Percentiles rank a stretch among this genome's conserved stretches.
These are phyloP conservation scores for Cladophialophora exuberans DNA, from an alignment of 2,329 filamentous ascomycete species.

Conservation along the genomic window DNA sequence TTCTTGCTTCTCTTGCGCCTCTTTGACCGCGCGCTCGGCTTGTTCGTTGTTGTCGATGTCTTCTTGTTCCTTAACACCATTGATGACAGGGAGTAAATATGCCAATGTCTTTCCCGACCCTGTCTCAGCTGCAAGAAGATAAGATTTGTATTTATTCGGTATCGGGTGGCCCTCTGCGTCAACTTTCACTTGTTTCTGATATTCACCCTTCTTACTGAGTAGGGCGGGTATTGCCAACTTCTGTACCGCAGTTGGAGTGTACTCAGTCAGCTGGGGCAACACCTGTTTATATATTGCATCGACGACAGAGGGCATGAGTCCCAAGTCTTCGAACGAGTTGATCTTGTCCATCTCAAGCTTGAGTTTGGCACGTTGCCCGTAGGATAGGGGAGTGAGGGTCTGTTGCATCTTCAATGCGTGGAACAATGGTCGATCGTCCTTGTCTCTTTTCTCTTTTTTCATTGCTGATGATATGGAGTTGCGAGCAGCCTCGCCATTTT, in stretches of 20 bases:
- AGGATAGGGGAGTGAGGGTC: conserved; percentile 74
- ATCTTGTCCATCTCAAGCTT: conserved; percentile 67
- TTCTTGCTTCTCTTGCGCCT: conserved; percentile 51
- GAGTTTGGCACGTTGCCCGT: conserved; percentile 65
- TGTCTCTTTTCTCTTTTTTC: conserved; percentile 36
- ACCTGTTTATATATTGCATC: conserved; percentile 73
- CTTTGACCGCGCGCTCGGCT: conserved; percentile 41
- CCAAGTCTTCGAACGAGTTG: conserved; percentile 80
- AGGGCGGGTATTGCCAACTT: conserved; percentile 83
- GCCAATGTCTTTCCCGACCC: conserved; percentile 96
- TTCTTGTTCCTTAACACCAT: conserved; percentile 81
- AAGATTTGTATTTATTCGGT: conserved; percentile 59
- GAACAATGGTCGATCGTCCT: conserved; percentile 58
- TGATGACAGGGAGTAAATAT: conserved; percentile 81
- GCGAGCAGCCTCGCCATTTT: neutral
- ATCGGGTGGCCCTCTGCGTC: conserved; percentile 42
- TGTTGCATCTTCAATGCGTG: conserved; percentile 96
- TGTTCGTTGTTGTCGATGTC: conserved; percentile 65
- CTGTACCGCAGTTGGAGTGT: conserved; percentile 87
- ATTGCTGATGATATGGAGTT: conserved; percentile 15
- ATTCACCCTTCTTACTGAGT: conserved; percentile 50
- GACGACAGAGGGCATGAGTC: conserved; percentile 71
- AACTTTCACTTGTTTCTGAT: conserved; percentile 33
- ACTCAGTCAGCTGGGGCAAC: conserved; percentile 72
- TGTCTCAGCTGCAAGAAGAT: conserved; percentile 90